A percentile compares a stretch with the other conserved stretches of the same genome.
Conservation (phyloP, 208 protist species). For the Acanthamoeba comandoni region DNA sequence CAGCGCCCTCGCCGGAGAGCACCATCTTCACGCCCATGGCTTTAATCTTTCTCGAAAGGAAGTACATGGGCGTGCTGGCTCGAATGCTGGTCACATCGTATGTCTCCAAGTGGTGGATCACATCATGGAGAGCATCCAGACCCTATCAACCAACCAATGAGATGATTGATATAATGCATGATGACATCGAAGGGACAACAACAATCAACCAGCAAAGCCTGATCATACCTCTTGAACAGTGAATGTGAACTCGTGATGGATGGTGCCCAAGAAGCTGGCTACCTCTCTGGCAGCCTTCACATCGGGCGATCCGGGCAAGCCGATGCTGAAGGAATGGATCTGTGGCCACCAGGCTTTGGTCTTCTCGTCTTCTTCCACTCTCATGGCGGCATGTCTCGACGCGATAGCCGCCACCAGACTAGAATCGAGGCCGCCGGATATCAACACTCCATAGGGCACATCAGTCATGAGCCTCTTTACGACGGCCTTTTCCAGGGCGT, state of each 20-base stretch:
- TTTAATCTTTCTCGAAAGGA: conserved; percentile 92
- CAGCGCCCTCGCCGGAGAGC: conserved; percentile 90
- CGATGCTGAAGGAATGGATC: conserved; percentile 92
- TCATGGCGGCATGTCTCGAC: conserved; percentile 77
- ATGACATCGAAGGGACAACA: not conserved
- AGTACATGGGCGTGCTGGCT: conserved; percentile 92
- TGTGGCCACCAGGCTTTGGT: conserved; percentile 85
- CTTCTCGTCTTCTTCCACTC: conserved; percentile 81
- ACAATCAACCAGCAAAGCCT: not conserved
- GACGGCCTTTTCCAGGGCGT: conserved; percentile 80
- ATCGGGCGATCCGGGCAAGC: conserved; percentile 90
- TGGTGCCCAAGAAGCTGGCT: conserved; percentile 89
- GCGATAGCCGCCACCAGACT: conserved; percentile 88
- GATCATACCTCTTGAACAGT: conserved; percentile 89
- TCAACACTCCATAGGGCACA: conserved; percentile 91
- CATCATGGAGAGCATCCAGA: conserved; percentile 90
- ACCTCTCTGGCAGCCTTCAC: conserved; percentile 90
- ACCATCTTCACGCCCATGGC: conserved; percentile 93
- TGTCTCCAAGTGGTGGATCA: conserved; percentile 93
- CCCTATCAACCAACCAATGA: conserved; percentile 75
- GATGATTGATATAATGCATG: not conserved
- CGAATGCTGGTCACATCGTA: conserved; percentile 94
- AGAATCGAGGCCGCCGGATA: conserved; percentile 91
- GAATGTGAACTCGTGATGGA: conserved; percentile 92
- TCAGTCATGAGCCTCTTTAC: conserved; percentile 84